Evolutionary conservation across 2,329 filamentous ascomycete species (phyloP).

Genomic region (Neoascochyta sp.): DNA sequence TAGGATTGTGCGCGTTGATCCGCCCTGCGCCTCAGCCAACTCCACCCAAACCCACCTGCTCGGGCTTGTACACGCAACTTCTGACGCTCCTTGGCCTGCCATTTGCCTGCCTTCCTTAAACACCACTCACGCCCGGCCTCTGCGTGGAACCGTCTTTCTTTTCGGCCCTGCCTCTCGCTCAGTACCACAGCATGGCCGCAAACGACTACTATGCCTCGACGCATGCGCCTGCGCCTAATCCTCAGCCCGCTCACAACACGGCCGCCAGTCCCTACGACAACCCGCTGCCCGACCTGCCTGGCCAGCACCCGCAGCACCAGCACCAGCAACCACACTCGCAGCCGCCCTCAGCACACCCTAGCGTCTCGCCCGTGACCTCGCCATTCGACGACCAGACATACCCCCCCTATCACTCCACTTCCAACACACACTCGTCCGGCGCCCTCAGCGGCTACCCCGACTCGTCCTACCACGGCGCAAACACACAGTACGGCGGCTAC

Average conservation of each 20-base stretch:
- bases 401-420: conserved; percentile 41
- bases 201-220: conserved; percentile 59
- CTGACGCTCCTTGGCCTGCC: no score
- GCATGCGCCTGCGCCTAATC: conserved; percentile 32
- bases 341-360: no score
- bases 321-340: no score
- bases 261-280: conserved; percentile 17
- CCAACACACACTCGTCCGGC: conserved; percentile 30
- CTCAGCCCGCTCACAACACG: conserved; percentile 9
- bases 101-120: no score
- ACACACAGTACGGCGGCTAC: conserved; percentile 24
- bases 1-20: no score
- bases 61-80: no score
- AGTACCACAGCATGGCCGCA: conserved; percentile 40
- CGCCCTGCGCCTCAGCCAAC: no score
- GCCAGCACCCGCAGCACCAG: conserved; percentile 18
- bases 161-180: no score
- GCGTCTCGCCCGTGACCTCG: conserved; percentile 31
- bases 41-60: no score
- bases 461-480: conserved; percentile 55
- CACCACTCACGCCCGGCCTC: no score
- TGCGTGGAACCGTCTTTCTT: no score
- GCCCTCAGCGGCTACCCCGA: conserved; percentile 55
- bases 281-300: conserved; percentile 39
- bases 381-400: conserved; percentile 46